A percentile compares a stretch with the other conserved stretches of the same genome.
phyloP scores from a whole-genome alignment of 2,329 filamentous ascomycete genomes.

The Phaeosphaeria sp. region DNA sequence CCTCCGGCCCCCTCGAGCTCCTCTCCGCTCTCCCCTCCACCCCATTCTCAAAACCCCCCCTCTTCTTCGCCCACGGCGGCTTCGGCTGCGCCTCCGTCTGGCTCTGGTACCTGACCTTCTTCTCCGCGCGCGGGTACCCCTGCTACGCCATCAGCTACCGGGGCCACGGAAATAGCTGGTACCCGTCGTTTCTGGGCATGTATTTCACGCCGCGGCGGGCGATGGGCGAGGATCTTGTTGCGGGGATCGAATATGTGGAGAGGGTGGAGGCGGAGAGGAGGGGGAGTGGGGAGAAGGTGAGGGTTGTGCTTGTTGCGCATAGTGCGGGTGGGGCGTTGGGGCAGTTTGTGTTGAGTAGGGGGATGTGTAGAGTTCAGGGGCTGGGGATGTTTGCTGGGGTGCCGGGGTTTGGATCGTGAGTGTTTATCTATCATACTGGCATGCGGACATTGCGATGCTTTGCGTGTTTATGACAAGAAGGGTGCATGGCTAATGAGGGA shows the following conservation, averaged over 20 bases:
- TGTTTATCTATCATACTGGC: conserved; percentile 13
- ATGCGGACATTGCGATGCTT: too few relatives aligned
- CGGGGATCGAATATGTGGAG: conserved; percentile 47
- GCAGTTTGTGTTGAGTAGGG: conserved; percentile 57
- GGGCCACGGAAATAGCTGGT: conserved; percentile 62
- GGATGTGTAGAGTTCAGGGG: conserved; percentile 51
- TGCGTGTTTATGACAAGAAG: too few relatives aligned
- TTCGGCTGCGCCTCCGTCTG: conserved; percentile 63
- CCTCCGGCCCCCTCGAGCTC: conserved; percentile 58
- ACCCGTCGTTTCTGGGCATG: conserved; percentile 57
- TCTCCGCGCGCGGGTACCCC: conserved; percentile 53
- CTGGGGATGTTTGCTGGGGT: conserved; percentile 58
- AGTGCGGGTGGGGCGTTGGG: conserved; percentile 60
- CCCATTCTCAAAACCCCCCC: conserved; percentile 35
- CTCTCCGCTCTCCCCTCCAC: conserved; percentile 51
- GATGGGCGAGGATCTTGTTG: conserved; percentile 56
- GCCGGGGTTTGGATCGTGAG: conserved; percentile 59
- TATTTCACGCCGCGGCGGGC: conserved; percentile 54
- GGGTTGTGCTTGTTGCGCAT: conserved; percentile 58
- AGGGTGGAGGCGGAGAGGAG: conserved; percentile 39
- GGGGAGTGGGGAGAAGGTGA: conserved; percentile 25
- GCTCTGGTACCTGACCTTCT: conserved; percentile 60
- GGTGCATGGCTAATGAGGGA: conserved; percentile 19
- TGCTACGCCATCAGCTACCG: conserved; percentile 63
- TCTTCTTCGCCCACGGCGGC: conserved; percentile 63